Percentiles rank a stretch among this genome's conserved stretches.
Conservation (phyloP, 2,329 filamentous ascomycete species). For the Zopfia rhizophila region DNA sequence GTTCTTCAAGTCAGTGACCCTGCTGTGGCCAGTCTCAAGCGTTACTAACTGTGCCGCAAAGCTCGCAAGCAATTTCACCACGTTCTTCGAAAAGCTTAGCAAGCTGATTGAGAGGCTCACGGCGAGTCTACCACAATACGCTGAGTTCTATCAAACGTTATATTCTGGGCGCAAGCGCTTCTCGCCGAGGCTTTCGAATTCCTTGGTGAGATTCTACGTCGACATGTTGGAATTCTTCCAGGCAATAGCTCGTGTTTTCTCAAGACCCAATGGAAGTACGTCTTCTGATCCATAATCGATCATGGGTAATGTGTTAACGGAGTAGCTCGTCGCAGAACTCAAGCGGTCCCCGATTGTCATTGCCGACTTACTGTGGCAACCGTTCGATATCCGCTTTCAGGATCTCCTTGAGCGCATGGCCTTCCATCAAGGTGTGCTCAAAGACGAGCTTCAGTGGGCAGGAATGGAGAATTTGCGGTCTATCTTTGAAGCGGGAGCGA, state of each 20-base stretch:
- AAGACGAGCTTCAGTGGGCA: not conserved
- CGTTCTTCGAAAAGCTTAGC: conserved; percentile 1
- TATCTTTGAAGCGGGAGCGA: not conserved
- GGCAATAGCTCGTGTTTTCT: conserved; percentile 1
- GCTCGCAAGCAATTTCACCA: conserved; percentile 1
- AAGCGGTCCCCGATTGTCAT: not conserved
- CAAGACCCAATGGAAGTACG: conserved; percentile 1
- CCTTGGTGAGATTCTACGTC: conserved; percentile 2
- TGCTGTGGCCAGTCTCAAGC: not conserved
- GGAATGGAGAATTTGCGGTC: not conserved
- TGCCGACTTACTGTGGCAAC: conserved; percentile 2
- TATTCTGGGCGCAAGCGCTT: not conserved
- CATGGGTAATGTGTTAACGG: not conserved
- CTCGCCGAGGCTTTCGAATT: conserved; percentile 1
- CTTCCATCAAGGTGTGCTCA: not conserved
- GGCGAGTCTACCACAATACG: not conserved
- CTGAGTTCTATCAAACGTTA: conserved; percentile 1
- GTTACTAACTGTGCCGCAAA: conserved; percentile 1
- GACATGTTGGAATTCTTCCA: conserved; percentile 1
- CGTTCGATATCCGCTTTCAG: conserved; percentile 6
- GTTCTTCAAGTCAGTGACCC: conserved; percentile 1
- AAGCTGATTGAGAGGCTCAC: conserved; percentile 1
- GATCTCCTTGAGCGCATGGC: not conserved
- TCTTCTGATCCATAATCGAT: not conserved
- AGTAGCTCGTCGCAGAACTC: conserved; percentile 1